Evolutionary conservation across 2,329 filamentous ascomycete species (phyloP).

Genomic region (Diaporthe helianthi): DNA sequence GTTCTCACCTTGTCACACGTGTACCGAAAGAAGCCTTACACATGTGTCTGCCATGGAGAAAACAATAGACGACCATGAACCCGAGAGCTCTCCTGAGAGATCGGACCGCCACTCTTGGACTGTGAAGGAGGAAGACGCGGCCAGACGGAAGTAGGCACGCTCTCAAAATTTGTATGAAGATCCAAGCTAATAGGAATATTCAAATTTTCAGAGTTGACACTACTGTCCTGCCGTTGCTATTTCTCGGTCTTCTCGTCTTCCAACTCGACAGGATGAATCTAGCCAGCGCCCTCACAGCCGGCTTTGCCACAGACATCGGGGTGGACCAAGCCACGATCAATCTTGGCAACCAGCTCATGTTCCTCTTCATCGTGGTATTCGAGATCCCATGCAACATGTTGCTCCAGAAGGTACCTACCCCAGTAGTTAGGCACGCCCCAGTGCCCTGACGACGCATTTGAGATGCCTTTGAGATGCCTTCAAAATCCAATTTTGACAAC

Average conservation of each 20-base stretch:
- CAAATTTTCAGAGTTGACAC: slow-evolving; percentile 39
- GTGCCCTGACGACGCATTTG: too few species aligned
- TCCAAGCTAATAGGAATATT: not conserved
- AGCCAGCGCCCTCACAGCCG: slow-evolving; percentile 56
- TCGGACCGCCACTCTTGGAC: not conserved
- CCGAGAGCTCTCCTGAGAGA: not conserved
- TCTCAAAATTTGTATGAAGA: not conserved
- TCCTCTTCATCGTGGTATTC: slow-evolving; percentile 55
- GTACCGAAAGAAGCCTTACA: too few species aligned
- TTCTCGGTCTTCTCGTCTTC: slow-evolving; percentile 57
- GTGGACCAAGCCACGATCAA: slow-evolving; percentile 57
- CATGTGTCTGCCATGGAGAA: not conserved
- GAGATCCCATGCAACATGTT: slow-evolving; percentile 60
- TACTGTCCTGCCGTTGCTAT: slow-evolving; percentile 54
- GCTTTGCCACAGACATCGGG: slow-evolving; percentile 51
- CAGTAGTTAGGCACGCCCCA: too few species aligned
- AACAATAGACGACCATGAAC: not conserved
- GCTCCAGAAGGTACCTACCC: slow-evolving; percentile 43
- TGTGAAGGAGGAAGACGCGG: not conserved
- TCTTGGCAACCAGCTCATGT: slow-evolving; percentile 61
- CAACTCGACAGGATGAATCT: slow-evolving; percentile 62
- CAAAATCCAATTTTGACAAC: not conserved
- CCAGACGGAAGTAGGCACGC: not conserved
- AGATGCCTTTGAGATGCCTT: not conserved
- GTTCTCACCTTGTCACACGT: not conserved